Percentiles rank a stretch among this genome's conserved stretches.
Evolutionary conservation across 2,329 filamentous ascomycete genomes (phyloP).

Genomic region (Nigrograna mackinnonii): DNA sequence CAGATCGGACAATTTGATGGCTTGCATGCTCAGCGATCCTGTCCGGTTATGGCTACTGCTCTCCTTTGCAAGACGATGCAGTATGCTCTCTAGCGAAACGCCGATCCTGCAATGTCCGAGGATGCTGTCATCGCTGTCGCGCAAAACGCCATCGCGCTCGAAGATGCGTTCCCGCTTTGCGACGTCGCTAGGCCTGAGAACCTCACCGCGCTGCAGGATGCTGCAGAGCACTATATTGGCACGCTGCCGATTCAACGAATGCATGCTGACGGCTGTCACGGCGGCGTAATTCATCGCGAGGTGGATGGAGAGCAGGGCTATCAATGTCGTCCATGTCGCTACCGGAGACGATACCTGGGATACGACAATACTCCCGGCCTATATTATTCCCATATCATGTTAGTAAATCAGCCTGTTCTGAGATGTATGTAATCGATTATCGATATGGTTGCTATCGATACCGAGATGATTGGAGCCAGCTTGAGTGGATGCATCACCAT

Average conservation of each 20-base stretch:
- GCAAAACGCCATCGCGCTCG: constrained; percentile 68
- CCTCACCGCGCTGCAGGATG: constrained; percentile 33
- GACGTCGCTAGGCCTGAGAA: constrained; percentile 69
- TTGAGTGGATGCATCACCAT: too few relatives aligned
- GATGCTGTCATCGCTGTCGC: constrained; percentile 39
- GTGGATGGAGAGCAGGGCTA: constrained; percentile 74
- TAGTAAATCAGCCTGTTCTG: too few relatives aligned
- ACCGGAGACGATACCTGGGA: constrained; percentile 70
- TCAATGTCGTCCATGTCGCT: constrained; percentile 74
- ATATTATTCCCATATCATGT: too few relatives aligned
- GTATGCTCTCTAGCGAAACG: constrained; percentile 43
- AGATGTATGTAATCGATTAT: too few relatives aligned
- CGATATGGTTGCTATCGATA: too few relatives aligned
- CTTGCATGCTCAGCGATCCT: constrained; percentile 25
- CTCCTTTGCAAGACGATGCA: constrained; percentile 27
- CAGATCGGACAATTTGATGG: constrained; percentile 51
- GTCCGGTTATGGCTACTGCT: constrained; percentile 22
- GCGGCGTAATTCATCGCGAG: constrained; percentile 85
- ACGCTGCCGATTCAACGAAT: constrained; percentile 82
- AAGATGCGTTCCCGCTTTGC: constrained; percentile 63
- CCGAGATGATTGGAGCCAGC: too few relatives aligned
- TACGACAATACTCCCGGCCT: constrained; percentile 79
- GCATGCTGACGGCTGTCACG: constrained; percentile 82
- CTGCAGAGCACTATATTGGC: constrained; percentile 75
- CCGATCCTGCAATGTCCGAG: constrained; percentile 62